Base-by-base conservation (phyloP, 192 early-diverging fungal species). In the Linnemannia zychae region DNA sequence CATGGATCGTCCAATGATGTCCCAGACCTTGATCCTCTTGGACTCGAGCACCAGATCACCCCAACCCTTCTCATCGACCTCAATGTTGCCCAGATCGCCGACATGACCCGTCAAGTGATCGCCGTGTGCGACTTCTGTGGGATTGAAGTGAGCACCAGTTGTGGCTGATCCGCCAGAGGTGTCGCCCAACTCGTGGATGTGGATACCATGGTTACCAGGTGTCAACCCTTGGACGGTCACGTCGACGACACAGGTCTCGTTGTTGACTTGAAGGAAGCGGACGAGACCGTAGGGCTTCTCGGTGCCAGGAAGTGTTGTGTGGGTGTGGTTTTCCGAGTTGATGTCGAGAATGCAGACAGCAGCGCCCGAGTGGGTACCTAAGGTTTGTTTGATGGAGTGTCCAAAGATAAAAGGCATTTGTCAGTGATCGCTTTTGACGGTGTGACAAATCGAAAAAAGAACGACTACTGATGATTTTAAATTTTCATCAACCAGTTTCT, bases 291-390 rank as follows among this genome's bases (percentile, higher is more conserved):
- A 88, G 28, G 88, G 88, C 34, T 81, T 73, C 20, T 79, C 44
- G 20, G 73, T 81, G 34, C 57, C 70, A 13, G 72, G 77, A 0
- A 69, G 33, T 1, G 53, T 81, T 0, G 72, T 82, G 47, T 57
- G 31, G 37, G 37, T 36, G 49, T n/a, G 75, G 66, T 77, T 46
- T 2, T 74, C 79, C 0, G 81, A 88, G 53, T 88, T 89, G 72
- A 89, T 90, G 71, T 98, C 96, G 70, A 98, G 94, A 40, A 98
- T 97, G 77, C 97, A 97, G 9, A 98, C 97, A 24, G 97, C 97
- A 0, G 96, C 96, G 44, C 95, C 96, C 53, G 94, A 89, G 75
- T 95, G 93, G 11, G 79, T 79, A 20, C 82, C 87, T 88, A 46
- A 31, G 24, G 71, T n/a, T 76, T 63, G 46, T 28, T 22, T 4